Conservation (phyloP, 1,139 yeast species). For the Scheffersomyces quercinus region DNA sequence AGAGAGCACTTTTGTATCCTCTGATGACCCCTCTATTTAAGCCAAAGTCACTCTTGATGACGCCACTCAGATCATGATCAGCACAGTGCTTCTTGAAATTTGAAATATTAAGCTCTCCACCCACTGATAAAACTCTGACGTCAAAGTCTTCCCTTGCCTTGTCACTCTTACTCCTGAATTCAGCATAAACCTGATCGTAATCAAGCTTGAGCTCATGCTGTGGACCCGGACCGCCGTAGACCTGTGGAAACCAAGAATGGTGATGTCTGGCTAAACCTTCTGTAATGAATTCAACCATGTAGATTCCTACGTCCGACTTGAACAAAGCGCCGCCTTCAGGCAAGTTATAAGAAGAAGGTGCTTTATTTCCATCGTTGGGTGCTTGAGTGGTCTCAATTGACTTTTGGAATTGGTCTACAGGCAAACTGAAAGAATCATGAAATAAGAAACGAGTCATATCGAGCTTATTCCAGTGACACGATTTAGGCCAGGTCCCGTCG, state of each 20-base stretch:
- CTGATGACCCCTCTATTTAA: slow-evolving; percentile 33
- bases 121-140: slow-evolving; percentile 48
- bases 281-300: slow-evolving; percentile 62
- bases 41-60: slow-evolving; percentile 44
- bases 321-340: slow-evolving; percentile 47
- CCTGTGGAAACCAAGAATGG: slow-evolving; percentile 57
- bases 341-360: slow-evolving; percentile 23
- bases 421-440: slow-evolving; percentile 78
- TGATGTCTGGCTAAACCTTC: slow-evolving; percentile 67
- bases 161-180: slow-evolving; percentile 25
- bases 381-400: slow-evolving; percentile 23
- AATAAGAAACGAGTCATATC: slow-evolving; percentile 76
- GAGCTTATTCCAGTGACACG: slow-evolving; percentile 82
- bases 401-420: slow-evolving; percentile 55
- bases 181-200: slow-evolving; percentile 46
- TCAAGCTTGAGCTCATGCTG: slow-evolving; percentile 52
- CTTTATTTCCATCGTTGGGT: slow-evolving; percentile 20
- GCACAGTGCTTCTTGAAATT: slow-evolving; percentile 29
- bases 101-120: slow-evolving; percentile 37
- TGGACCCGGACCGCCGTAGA: slow-evolving; percentile 61
- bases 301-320: slow-evolving; percentile 65
- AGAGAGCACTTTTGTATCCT: slow-evolving; percentile 47
- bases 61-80: slow-evolving; percentile 10
- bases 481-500: slow-evolving; percentile 53
- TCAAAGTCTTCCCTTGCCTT: slow-evolving; percentile 40